Evolutionary conservation across 768 basidiomycete genomes (phyloP), one percentile per base, ranked within the genome.

Genomic region (Termitomyces sp.): DNA sequence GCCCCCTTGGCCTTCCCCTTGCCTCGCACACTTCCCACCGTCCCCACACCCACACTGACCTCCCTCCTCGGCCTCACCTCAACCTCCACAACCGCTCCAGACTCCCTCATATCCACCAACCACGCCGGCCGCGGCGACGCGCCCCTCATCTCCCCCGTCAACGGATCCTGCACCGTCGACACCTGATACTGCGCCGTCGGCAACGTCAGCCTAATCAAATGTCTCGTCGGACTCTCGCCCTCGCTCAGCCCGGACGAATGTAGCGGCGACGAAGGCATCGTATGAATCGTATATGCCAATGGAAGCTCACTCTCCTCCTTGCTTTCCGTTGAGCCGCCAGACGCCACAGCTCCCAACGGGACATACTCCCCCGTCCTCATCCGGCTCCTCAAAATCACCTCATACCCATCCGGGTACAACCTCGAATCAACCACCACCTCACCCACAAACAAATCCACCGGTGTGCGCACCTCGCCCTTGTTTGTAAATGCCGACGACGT

Each of bases 381-480:
- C 22, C 63, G 68, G 24, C 82, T 83, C 45, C 64, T 64, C 42
- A 84, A 63, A 3, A 65, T 58, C 26, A 89, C 74, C 26, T 77
- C 74, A 58, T 90, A 93, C n/a, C 90, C 90, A 41, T 79, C 77
- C 0, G 87, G 82, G 70, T 89, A 93, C 55, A 90, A 72, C 66
- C 87, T 88, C 53, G 88, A 84, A 70, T 94, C 91, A 26, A 93
- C 77, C 26, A 93, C 80, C 30, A 93, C 65, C 69, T 96, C 93
- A 2, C 81, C 81, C 17, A 93, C 81, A 19, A 93, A 70, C 45
- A 93, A 69, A 66, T 96, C 91, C 50, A 78, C 77, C n/a, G 76
- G 71, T 43, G 77, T 75, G 53, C 75, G 77, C 55, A 85, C 76
- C 62, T 85, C 84, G 40, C 83, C 83, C 47, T 82, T 83, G 45